Conservation (phyloP, 2,329 filamentous ascomycete genomes). For the Mycosphaerella sp. region DNA sequence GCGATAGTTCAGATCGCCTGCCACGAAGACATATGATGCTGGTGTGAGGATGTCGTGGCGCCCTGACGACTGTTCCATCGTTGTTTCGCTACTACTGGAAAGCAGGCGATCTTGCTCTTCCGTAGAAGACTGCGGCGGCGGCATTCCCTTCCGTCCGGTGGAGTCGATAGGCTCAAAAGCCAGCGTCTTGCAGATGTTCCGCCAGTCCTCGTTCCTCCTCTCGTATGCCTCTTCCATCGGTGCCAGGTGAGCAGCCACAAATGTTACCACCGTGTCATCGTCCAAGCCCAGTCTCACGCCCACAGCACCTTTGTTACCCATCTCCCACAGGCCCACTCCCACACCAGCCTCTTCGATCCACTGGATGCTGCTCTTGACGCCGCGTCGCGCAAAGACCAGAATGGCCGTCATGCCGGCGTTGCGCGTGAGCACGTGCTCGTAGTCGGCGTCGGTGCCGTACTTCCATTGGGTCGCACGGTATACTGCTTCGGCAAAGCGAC, state of each 20-base stretch:
- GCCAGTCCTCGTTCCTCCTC: slow-evolving; percentile 81
- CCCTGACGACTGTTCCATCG: background rate
- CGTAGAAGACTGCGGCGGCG: slow-evolving; percentile 14
- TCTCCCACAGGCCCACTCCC: slow-evolving; percentile 76
- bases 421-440: slow-evolving; percentile 62
- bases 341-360: slow-evolving; percentile 71
- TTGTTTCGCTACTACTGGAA: background rate
- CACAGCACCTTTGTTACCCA: slow-evolving; percentile 94
- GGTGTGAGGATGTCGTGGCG: slow-evolving; percentile 59
- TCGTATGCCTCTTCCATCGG: slow-evolving; percentile 75
- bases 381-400: slow-evolving; percentile 70
- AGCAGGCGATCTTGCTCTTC: slow-evolving; percentile 17
- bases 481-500: slow-evolving; percentile 63
- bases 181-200: slow-evolving; percentile 68
- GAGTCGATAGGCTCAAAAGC: slow-evolving; percentile 52
- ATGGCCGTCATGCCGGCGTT: slow-evolving; percentile 88
- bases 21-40: slow-evolving; percentile 71
- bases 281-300: slow-evolving; percentile 64
- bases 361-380: slow-evolving; percentile 51
- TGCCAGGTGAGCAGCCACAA: slow-evolving; percentile 81
- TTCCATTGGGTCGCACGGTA: slow-evolving; percentile 36
- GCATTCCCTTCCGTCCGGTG: slow-evolving; percentile 13
- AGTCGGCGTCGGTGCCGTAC: slow-evolving; percentile 56
- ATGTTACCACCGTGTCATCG: slow-evolving; percentile 58
- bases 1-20: slow-evolving; percentile 92